Evolutionary conservation across 768 basidiomycete genomes (phyloP).

Genomic region (Lactarius deliciosus): DNA sequence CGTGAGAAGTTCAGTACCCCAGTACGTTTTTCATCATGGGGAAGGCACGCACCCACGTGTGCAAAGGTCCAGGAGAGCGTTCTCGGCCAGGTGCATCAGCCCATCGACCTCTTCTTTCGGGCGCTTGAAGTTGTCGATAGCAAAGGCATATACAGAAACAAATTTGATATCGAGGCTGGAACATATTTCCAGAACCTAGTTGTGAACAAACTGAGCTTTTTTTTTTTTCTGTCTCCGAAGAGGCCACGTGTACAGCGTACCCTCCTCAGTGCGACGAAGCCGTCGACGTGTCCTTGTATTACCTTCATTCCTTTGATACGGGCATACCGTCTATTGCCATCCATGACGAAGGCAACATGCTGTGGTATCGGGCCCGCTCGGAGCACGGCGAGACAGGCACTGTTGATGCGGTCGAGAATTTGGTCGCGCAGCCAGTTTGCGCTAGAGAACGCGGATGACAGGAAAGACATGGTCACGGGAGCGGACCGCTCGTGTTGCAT

Average conservation of each 20-base stretch:
- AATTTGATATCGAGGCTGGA: slow-evolving; percentile 74
- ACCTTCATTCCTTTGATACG: slow-evolving; percentile 62
- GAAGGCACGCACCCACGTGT: slow-evolving; percentile 64
- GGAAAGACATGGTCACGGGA: slow-evolving; percentile 17
- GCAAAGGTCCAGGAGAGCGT: slow-evolving; percentile 74
- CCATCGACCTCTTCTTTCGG: slow-evolving; percentile 81
- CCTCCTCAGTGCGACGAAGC: slow-evolving; percentile 74
- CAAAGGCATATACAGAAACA: slow-evolving; percentile 96
- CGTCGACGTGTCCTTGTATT: slow-evolving; percentile 78
- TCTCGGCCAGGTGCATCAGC: slow-evolving; percentile 82
- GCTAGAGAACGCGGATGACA: slow-evolving; percentile 29
- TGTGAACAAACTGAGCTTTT: neutral
- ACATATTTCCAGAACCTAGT: slow-evolving; percentile 82
- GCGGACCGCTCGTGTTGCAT: slow-evolving; percentile 14
- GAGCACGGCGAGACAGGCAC: slow-evolving; percentile 63
- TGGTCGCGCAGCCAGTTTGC: slow-evolving; percentile 29
- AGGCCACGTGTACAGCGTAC: slow-evolving; percentile 46
- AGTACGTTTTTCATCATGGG: neutral
- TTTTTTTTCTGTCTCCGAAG: neutral
- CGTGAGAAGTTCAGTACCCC: neutral
- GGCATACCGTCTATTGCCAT: slow-evolving; percentile 93
- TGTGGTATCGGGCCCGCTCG: slow-evolving; percentile 80
- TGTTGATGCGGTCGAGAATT: slow-evolving; percentile 35
- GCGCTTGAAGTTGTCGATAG: slow-evolving; percentile 96
- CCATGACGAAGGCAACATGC: slow-evolving; percentile 97